Conservation (phyloP, 148 eudicot genomes). For the Chenopodium formosanum region DNA sequence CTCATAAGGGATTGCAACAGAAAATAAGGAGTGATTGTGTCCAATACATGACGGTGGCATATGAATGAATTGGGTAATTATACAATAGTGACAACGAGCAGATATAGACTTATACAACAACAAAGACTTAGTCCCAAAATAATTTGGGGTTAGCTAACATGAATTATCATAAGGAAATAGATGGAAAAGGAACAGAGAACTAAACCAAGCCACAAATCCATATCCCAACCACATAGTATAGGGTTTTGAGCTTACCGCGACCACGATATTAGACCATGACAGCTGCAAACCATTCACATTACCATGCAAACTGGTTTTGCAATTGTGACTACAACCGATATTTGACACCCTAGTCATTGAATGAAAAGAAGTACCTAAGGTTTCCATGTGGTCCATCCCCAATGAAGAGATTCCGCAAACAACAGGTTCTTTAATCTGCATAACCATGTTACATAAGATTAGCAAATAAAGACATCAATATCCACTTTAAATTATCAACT, state of each 20-base stretch:
- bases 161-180: background rate
- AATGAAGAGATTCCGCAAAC: conserved; percentile 81
- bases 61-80: background rate
- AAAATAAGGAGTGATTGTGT: background rate
- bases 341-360: background rate
- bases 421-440: conserved; percentile 76
- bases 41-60: background rate
- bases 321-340: background rate
- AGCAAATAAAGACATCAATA: conserved; percentile 9
- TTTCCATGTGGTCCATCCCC: conserved; percentile 89
- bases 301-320: background rate
- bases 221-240: background rate
- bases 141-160: no score
- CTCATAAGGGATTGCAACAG: background rate
- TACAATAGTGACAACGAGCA: background rate
- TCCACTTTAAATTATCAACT: background rate
- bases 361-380: conserved; percentile 50
- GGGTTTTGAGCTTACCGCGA: background rate
- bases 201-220: background rate
- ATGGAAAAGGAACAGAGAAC: background rate
- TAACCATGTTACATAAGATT: conserved; percentile 1
- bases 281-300: background rate
- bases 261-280: background rate
- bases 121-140: no score
- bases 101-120: background rate